These are phyloP conservation scores for Protea cynaroides DNA, from an alignment of 164 flowering plant species.

Conservation along the genomic window DNA sequence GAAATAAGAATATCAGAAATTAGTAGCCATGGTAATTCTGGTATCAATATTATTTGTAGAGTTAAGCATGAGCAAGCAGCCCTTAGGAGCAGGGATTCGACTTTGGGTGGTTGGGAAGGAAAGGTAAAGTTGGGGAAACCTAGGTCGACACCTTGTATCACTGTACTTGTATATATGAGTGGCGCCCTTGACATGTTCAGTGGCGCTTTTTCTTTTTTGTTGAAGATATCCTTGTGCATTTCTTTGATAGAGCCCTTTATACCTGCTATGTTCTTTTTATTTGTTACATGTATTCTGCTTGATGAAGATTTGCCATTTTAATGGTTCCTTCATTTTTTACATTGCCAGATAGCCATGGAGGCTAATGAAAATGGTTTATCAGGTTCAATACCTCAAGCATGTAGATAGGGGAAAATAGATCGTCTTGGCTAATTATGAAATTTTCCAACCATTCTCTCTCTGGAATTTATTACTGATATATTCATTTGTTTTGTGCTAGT, in stretches of 20 bases:
- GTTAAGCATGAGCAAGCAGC: slow-evolving; percentile 22
- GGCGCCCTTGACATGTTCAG: slow-evolving; percentile 16
- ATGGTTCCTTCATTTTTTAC: slow-evolving; percentile 7
- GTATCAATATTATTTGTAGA: slow-evolving; percentile 15
- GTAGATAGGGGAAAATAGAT: not conserved
- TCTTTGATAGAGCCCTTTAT: slow-evolving; percentile 6
- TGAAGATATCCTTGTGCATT: slow-evolving; percentile 20
- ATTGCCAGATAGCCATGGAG: slow-evolving; percentile 10
- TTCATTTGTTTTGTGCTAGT: not conserved
- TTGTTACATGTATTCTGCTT: slow-evolving; percentile 6
- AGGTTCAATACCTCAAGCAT: slow-evolving; percentile 9
- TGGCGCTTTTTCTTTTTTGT: slow-evolving; percentile 14
- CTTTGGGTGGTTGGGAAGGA: slow-evolving; percentile 39
- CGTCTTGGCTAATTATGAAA: slow-evolving; percentile 6
- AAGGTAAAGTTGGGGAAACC: slow-evolving; percentile 60
- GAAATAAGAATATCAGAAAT: slow-evolving; percentile 8
- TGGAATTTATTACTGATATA: not conserved
- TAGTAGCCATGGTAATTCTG: slow-evolving; percentile 12
- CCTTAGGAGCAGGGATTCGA: slow-evolving; percentile 36
- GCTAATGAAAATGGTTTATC: slow-evolving; percentile 5
- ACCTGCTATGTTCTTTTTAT: slow-evolving; percentile 4
- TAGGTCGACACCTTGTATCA: slow-evolving; percentile 26
- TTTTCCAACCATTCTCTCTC: not conserved
- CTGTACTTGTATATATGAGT: slow-evolving; percentile 28
- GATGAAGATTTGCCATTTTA: slow-evolving; percentile 5